Percentiles rank a stretch among this genome's conserved stretches.
Evolutionary conservation across 2,329 filamentous ascomycete genomes (phyloP).

Genomic region (Alternaria atra): DNA sequence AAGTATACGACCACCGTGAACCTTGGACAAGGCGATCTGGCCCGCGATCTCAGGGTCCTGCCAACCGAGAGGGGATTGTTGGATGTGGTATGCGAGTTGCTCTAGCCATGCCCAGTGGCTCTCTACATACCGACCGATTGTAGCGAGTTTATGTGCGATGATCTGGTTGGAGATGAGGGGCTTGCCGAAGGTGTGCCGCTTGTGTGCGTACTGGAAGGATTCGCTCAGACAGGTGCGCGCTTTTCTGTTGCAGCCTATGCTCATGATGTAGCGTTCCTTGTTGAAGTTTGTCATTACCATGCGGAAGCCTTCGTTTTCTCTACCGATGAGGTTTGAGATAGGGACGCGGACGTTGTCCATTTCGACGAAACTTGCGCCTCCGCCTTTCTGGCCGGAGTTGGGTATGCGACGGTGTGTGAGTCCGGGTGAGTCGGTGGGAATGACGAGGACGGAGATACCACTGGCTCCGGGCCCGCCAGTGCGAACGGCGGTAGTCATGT

Average conservation of each 20-base stretch:
- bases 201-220: slow-evolving; percentile 62
- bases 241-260: slow-evolving; percentile 65
- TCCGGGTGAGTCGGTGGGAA: slow-evolving; percentile 62
- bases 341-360: slow-evolving; percentile 67
- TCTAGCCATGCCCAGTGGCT: slow-evolving; percentile 70
- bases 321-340: slow-evolving; percentile 61
- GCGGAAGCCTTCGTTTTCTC: slow-evolving; percentile 64
- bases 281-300: slow-evolving; percentile 66
- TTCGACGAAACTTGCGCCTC: slow-evolving; percentile 66
- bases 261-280: slow-evolving; percentile 66
- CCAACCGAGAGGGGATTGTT: slow-evolving; percentile 54
- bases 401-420: slow-evolving; percentile 64
- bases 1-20: slow-evolving; percentile 60
- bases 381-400: slow-evolving; percentile 73
- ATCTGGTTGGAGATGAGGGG: slow-evolving; percentile 67
- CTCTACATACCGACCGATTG: slow-evolving; percentile 67
- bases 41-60: slow-evolving; percentile 52
- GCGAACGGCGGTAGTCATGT: slow-evolving; percentile 69
- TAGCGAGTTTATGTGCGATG: slow-evolving; percentile 68
- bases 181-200: slow-evolving; percentile 66
- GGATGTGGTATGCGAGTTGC: slow-evolving; percentile 66
- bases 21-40: slow-evolving; percentile 56
- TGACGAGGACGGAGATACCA: slow-evolving; percentile 67
- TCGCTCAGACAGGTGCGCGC: slow-evolving; percentile 65
- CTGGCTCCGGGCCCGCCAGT: slow-evolving; percentile 63